phyloP scores from a whole-genome alignment of 768 basidiomycete genomes.

The Sporobolomyces phaffii region DNA sequence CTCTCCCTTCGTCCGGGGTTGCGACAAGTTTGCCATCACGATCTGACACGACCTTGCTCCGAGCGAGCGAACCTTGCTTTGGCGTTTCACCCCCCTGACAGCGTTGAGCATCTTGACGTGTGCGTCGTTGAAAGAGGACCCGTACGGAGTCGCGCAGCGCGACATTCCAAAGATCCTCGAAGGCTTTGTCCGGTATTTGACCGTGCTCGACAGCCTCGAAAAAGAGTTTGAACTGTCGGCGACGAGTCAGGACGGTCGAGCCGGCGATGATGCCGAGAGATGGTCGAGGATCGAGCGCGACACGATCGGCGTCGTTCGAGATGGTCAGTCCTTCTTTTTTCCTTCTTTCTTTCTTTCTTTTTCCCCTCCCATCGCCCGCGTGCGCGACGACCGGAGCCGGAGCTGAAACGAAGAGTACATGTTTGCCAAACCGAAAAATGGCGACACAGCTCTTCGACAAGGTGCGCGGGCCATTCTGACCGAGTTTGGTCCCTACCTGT shows the following conservation, averaged over 20 bases:
- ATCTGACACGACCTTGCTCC: too few species aligned
- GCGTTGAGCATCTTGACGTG: conserved; percentile 64
- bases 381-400: neutral
- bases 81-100: conserved; percentile 46
- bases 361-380: neutral
- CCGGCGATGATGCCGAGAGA: too few species aligned
- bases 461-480: conserved; percentile 30
- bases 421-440: too few species aligned
- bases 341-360: neutral
- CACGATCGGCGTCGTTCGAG: conserved; percentile 20
- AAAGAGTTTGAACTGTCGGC: conserved; percentile 51
- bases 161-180: conserved; percentile 78
- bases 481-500: conserved; percentile 31
- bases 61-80: too few species aligned
- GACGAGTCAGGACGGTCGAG: too few species aligned
- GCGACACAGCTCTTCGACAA: conserved; percentile 13
- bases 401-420: neutral
- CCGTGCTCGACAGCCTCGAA: conserved; percentile 62
- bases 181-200: conserved; percentile 62
- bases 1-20: too few species aligned
- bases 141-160: conserved; percentile 73
- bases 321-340: conserved; percentile 1
- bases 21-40: too few species aligned
- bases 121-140: conserved; percentile 70
- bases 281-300: too few species aligned